Percentiles rank a stretch among this genome's conserved stretches.
Evolutionary conservation across 805 yeast genomes (phyloP).

Genomic region (Lipomyces orientalis): DNA sequence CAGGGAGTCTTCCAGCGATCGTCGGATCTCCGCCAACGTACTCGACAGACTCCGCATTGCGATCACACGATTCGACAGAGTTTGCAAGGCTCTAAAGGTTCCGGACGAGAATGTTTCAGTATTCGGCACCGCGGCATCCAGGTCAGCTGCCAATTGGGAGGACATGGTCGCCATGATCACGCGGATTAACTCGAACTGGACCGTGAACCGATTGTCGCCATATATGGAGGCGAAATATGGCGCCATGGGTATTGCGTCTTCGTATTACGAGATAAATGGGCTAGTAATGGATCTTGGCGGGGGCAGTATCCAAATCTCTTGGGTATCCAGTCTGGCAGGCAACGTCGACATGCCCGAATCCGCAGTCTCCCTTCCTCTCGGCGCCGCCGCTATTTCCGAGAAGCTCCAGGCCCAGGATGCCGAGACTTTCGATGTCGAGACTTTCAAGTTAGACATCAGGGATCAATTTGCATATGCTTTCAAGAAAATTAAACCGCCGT

Average conservation of each 20-base stretch:
- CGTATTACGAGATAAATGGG: constrained; percentile 70
- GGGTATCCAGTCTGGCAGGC: constrained; percentile 67
- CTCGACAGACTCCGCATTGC: constrained; percentile 66
- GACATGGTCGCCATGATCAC: constrained; percentile 62
- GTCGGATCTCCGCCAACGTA: constrained; percentile 49
- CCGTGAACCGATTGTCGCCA: constrained; percentile 62
- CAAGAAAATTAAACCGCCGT: constrained; percentile 20
- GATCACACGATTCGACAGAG: constrained; percentile 68
- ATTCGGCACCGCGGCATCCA: constrained; percentile 76
- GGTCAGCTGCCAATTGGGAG: constrained; percentile 68
- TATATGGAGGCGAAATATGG: constrained; percentile 72
- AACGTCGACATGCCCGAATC: constrained; percentile 58
- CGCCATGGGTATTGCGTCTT: constrained; percentile 75
- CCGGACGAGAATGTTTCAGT: constrained; percentile 61
- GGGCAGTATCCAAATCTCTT: constrained; percentile 69
- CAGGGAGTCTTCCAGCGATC: constrained; percentile 13
- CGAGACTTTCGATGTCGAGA: not conserved
- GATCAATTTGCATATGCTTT: constrained; percentile 51
- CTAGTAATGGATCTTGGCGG: constrained; percentile 77
- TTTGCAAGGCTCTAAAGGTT: constrained; percentile 78
- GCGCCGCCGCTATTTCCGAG: constrained; percentile 70
- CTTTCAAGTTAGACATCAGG: constrained; percentile 52
- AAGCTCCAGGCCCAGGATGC: constrained; percentile 51
- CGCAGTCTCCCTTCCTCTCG: constrained; percentile 70
- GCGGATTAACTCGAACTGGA: constrained; percentile 65